Evolutionary conservation across 768 basidiomycete genomes (phyloP).

Genomic region (Mycena maculata): DNA sequence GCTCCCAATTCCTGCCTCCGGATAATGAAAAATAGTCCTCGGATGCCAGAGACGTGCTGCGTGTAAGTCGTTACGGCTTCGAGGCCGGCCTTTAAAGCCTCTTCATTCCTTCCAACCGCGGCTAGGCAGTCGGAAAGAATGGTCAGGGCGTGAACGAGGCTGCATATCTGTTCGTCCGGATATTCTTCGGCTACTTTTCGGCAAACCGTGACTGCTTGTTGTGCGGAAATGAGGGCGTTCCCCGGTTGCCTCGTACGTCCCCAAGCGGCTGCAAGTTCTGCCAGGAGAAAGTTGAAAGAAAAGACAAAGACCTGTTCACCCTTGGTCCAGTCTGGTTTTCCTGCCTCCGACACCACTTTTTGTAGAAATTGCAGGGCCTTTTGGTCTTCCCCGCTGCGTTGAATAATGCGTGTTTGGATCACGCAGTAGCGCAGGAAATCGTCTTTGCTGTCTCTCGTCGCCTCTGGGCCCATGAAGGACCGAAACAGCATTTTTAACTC

Average conservation of each 20-base stretch:
- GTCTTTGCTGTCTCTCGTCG: not conserved
- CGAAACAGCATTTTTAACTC: not conserved
- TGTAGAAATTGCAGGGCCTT: not conserved
- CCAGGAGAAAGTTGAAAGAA: not conserved
- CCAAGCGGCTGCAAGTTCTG: not conserved
- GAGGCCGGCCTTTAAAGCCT: not conserved
- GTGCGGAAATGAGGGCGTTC: not conserved
- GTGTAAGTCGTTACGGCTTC: not conserved
- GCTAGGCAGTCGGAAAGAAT: slow-evolving; percentile 3
- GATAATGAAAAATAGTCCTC: not conserved
- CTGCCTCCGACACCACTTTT: not conserved
- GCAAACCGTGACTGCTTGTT: not conserved
- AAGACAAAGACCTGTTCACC: not conserved
- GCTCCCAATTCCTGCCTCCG: slow-evolving; percentile 1
- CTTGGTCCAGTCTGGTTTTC: not conserved
- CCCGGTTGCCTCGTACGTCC: not conserved
- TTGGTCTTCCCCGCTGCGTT: not conserved
- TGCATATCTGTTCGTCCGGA: not conserved
- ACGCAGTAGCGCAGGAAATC: not conserved
- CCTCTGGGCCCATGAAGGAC: too few species aligned
- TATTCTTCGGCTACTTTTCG: not conserved
- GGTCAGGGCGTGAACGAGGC: not conserved
- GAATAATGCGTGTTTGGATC: not conserved
- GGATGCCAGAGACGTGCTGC: too few species aligned
- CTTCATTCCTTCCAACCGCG: not conserved